A percentile compares a stretch with the other conserved stretches of the same genome.
Conservation (phyloP, 2,329 filamentous ascomycete species). For the Metarhizium rileyi region DNA sequence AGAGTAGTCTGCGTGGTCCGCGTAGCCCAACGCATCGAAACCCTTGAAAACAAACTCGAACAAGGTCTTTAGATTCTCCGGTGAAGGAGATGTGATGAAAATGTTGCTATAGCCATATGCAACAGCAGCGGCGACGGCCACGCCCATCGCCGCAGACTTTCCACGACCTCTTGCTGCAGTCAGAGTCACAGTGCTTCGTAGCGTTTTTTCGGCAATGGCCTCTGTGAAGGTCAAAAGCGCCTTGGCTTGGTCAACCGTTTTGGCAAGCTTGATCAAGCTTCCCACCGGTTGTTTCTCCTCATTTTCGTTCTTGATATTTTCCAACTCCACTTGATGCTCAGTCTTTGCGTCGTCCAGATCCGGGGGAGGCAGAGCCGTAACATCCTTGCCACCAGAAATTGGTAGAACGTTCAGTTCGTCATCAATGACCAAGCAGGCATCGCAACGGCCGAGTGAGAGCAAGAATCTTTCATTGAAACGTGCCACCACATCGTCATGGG, state of each 20-base stretch:
- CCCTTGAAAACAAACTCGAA: conserved; percentile 99
- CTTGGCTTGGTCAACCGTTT: conserved; percentile 92
- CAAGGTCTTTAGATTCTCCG: conserved; percentile 95
- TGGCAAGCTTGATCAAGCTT: conserved; percentile 71
- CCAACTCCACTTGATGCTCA: conserved; percentile 64
- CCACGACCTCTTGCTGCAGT: conserved; percentile 91
- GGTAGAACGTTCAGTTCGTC: conserved; percentile 96
- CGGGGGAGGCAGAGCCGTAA: conserved; percentile 69
- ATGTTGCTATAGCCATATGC: conserved; percentile 98
- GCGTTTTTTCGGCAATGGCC: conserved; percentile 89
- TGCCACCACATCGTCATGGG: conserved; percentile 87
- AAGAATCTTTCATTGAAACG: conserved; percentile 98
- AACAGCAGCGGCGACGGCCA: conserved; percentile 87
- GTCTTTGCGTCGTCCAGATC: conserved; percentile 66
- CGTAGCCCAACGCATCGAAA: conserved; percentile 87
- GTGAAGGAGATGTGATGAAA: conserved; percentile 95
- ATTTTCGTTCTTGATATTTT: conserved; percentile 77
- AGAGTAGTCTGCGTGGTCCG: conserved; percentile 93
- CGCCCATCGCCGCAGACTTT: conserved; percentile 91
- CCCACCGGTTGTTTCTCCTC: conserved; percentile 81
- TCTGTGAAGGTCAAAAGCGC: conserved; percentile 95
- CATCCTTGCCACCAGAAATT: conserved; percentile 88
- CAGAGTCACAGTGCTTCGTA: conserved; percentile 85
- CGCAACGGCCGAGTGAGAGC: conserved; percentile 87
- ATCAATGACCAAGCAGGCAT: conserved; percentile 89